Conservation (phyloP, 768 basidiomycete genomes). For the Agrocybe praecox region DNA sequence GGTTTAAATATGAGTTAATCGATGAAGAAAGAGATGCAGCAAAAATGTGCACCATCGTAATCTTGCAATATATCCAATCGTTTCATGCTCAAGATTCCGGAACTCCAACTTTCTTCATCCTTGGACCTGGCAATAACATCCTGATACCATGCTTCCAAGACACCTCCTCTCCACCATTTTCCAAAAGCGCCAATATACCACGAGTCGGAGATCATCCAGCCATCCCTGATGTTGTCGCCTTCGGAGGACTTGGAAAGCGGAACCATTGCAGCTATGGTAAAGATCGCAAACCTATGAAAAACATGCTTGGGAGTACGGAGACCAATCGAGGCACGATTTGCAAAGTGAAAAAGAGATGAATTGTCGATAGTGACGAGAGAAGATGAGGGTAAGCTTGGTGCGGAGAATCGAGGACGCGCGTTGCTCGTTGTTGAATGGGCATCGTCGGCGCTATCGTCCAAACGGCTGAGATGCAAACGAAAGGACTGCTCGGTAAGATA, state of each 20-base stretch:
- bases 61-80: conserved; percentile 70
- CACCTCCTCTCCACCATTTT: conserved; percentile 86
- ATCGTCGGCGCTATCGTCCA: conserved; percentile 70
- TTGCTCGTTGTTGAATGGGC: conserved; percentile 36
- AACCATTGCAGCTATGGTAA: conserved; percentile 81
- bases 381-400: conserved; percentile 26
- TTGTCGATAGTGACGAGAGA: conserved; percentile 35
- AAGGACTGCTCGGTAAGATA: conserved; percentile 98
- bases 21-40: neutral
- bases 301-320: conserved; percentile 89
- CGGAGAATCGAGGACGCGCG: conserved; percentile 26
- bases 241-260: conserved; percentile 49
- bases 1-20: neutral
- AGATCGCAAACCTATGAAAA: conserved; percentile 84
- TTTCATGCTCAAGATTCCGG: conserved; percentile 78
- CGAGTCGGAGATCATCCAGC: conserved; percentile 65
- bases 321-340: conserved; percentile 90
- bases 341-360: conserved; percentile 73
- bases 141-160: conserved; percentile 81
- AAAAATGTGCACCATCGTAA: conserved; percentile 54
- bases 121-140: conserved; percentile 64
- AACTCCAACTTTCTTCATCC: conserved; percentile 74
- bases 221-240: conserved; percentile 40
- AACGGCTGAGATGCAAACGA: conserved; percentile 86
- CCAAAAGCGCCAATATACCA: conserved; percentile 94